Evolutionary conservation across 805 yeast genomes (phyloP), one percentile per base, ranked within the genome.

Genomic region (Myxozyma neglecta): DNA sequence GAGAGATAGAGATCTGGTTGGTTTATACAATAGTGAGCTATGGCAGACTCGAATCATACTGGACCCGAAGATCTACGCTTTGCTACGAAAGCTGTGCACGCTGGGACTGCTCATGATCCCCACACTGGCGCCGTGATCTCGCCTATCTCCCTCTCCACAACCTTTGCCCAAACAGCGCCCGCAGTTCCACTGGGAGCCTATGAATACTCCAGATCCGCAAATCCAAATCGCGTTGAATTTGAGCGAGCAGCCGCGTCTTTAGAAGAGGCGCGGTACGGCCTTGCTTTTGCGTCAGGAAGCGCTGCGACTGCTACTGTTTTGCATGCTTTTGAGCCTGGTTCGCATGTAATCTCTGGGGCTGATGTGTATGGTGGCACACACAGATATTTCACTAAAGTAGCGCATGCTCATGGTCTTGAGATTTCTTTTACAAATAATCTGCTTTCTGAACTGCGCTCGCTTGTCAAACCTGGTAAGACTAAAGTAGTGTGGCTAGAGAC

Each of bases 281-380:
- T 89, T 63, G 96, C 93, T 16, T 86, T 88, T 73, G 77, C 88
- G 42, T 88, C 96, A n/a, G 96, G 96, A 56, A 86, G 91, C 54
- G 96, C 96, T 53, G 81, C 90, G 64, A 89, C 96, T 48, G 89
- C 94, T 32, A 81, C 86, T 68, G 79, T 89, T 48, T 77, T 89
- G 70, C 96, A 89, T 75, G 81, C 88, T 37, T 78, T 90, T 70
- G 85, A 88, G 48, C 81, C 83, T 65, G 87, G 86, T 52, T 80
- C 89, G 46, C 94, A 90, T 72, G 87, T 88, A 46, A 79, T 89
- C 53, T 85, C 90, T 51, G 85, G 89, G 70, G 91, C 89, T 69
- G 96, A 89, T 71, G 96, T 89, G 51, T 89, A 89, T 75, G 96
- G 96, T 65, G 96, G 96, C 70, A 89, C 96, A 60, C 94, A 89